Conservation (phyloP, 2,329 filamentous ascomycete species). For the Cercospora sojina region DNA sequence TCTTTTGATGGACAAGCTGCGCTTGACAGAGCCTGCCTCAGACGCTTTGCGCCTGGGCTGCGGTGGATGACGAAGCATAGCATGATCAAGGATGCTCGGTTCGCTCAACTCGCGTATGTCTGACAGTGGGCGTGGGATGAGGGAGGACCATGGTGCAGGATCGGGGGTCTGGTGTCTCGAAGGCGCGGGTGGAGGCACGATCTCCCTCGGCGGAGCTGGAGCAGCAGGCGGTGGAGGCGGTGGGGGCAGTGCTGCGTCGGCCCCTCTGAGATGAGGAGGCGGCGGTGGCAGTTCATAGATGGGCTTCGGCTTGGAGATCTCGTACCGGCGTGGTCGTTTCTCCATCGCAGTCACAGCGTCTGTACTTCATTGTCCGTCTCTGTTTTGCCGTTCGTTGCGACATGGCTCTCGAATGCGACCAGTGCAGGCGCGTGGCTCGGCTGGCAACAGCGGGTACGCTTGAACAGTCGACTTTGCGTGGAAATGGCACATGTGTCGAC, state of each 20-base stretch:
- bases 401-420: background rate
- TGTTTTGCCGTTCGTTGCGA: background rate
- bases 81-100: slow-evolving; percentile 43
- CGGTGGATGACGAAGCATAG: slow-evolving; percentile 9
- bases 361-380: background rate
- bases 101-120: slow-evolving; percentile 54
- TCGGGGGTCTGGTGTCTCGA: slow-evolving; percentile 4
- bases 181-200: slow-evolving; percentile 4
- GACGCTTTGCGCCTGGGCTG: slow-evolving; percentile 30
- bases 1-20: slow-evolving; percentile 27
- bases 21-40: slow-evolving; percentile 32
- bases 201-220: background rate
- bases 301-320: slow-evolving; percentile 27
- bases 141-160: slow-evolving; percentile 29
- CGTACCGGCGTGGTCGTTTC: slow-evolving; percentile 22
- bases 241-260: slow-evolving; percentile 12
- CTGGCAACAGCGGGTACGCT: background rate
- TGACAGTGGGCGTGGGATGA: slow-evolving; percentile 46
- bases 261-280: background rate
- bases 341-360: slow-evolving; percentile 14
- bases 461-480: background rate
- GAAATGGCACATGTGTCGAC: background rate
- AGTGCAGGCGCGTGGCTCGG: background rate
- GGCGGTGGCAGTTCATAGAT: slow-evolving; percentile 20
- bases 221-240: slow-evolving; percentile 16